Conservation (phyloP, 73 alveolate genomes). For the Paramecium octaurelia region DNA sequence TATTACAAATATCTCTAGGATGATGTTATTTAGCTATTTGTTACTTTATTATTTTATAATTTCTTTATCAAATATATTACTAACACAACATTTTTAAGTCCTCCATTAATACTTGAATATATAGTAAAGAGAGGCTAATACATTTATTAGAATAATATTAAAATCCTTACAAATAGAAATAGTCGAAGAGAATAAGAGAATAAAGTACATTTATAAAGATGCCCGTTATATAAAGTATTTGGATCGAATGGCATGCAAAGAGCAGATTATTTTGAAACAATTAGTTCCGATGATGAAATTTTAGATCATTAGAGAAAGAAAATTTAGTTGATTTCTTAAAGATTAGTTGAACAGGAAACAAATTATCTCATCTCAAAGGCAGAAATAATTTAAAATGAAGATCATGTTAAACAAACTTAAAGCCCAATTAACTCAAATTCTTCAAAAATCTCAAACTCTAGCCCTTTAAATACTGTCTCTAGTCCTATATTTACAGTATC, state of each 20-base stretch:
- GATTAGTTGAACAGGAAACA: not conserved
- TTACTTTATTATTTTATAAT: not conserved
- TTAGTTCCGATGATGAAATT: not conserved
- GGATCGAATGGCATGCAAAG: not conserved
- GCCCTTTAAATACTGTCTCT: not conserved
- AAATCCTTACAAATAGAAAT: not conserved
- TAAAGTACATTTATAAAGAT: not conserved
- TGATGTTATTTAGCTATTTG: not conserved
- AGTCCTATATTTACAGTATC: not conserved
- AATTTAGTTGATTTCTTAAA: not conserved
- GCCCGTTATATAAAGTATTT: constrained; percentile 2
- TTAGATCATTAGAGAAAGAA: not conserved
- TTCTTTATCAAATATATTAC: not conserved
- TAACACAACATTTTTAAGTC: not conserved
- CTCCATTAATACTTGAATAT: not conserved
- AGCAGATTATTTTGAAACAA: constrained; percentile 16
- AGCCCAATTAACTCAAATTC: not conserved
- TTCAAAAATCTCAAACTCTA: not conserved
- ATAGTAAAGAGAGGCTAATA: not conserved
- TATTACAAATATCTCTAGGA: not conserved
- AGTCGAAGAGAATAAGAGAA: not conserved
- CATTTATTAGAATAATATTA: not conserved
- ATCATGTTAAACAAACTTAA: not conserved
- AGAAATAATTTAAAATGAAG: not conserved
- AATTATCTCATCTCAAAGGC: not conserved